These are phyloP conservation scores for Basidiobolus meristosporus DNA, from an alignment of 371 early-diverging fungal species.

Conservation along the genomic window DNA sequence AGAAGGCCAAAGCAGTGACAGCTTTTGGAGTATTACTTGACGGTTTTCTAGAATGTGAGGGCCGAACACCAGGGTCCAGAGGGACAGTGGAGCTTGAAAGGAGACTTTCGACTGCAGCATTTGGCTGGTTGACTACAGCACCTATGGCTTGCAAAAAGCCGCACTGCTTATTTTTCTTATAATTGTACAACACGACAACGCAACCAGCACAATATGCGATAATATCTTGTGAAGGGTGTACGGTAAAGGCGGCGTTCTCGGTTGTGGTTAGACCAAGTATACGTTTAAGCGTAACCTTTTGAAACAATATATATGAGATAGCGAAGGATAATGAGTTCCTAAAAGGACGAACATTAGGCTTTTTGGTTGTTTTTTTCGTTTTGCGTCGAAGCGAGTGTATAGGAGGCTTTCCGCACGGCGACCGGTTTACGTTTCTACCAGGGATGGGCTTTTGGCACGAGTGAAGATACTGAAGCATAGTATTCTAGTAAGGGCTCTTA, in stretches of 20 bases:
- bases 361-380: too few relatives aligned
- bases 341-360: too few relatives aligned
- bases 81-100: neutral
- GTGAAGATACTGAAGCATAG: too few relatives aligned
- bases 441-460: too few relatives aligned
- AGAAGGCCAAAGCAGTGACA: conserved; percentile 36
- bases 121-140: neutral
- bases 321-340: too few relatives aligned
- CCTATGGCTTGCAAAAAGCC: conserved; percentile 18
- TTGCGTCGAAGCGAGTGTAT: too few relatives aligned
- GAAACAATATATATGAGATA: too few relatives aligned
- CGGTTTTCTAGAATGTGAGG: conserved; percentile 1
- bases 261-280: conserved; percentile 38
- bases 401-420: too few relatives aligned
- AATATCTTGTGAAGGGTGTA: conserved; percentile 26
- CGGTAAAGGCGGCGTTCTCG: conserved; percentile 28
- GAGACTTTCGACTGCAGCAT: neutral
- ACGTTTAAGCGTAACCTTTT: conserved; percentile 34
- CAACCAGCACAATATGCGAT: conserved; percentile 62
- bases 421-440: too few relatives aligned
- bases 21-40: conserved; percentile 7
- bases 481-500: too few relatives aligned
- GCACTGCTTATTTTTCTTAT: conserved; percentile 41
- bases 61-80: conserved; percentile 2
- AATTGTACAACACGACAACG: conserved; percentile 48